Evolutionary conservation across 495 filamentous ascomycete species (phyloP).

Genomic region (Neurospora hispaniola): DNA sequence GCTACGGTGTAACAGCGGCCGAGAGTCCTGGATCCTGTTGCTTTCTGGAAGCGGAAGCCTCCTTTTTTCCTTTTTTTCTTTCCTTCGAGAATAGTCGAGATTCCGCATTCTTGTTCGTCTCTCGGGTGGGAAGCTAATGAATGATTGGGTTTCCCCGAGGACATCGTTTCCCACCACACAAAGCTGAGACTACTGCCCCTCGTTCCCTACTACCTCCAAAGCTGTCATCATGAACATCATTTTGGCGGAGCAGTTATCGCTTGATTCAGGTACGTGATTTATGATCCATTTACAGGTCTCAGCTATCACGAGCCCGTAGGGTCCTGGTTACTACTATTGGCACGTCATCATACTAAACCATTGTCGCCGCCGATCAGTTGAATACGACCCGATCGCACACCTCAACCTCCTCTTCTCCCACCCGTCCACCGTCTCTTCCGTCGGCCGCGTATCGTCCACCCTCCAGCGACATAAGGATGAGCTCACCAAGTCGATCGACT

Average conservation of each 20-base stretch:
- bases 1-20: neutral
- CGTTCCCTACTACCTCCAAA: neutral
- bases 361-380: slow-evolving; percentile 42
- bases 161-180: neutral
- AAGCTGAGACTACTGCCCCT: neutral
- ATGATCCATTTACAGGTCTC: neutral
- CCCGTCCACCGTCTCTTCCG: slow-evolving; percentile 73
- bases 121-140: neutral
- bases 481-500: slow-evolving; percentile 68
- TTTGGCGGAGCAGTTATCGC: slow-evolving; percentile 28
- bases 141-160: neutral
- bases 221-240: slow-evolving; percentile 34
- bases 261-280: slow-evolving; percentile 38
- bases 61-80: neutral
- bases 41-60: neutral
- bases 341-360: slow-evolving; percentile 4
- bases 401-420: slow-evolving; percentile 91
- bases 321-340: neutral
- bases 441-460: slow-evolving; percentile 56
- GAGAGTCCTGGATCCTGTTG: neutral
- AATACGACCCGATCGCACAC: slow-evolving; percentile 90
- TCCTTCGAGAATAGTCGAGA: neutral
- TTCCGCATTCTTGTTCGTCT: neutral
- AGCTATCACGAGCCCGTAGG: neutral
- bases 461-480: slow-evolving; percentile 74